These are phyloP conservation scores for Mycocentrospora acerina DNA, from an alignment of 2,329 filamentous ascomycete genomes.

Conservation along the genomic window DNA sequence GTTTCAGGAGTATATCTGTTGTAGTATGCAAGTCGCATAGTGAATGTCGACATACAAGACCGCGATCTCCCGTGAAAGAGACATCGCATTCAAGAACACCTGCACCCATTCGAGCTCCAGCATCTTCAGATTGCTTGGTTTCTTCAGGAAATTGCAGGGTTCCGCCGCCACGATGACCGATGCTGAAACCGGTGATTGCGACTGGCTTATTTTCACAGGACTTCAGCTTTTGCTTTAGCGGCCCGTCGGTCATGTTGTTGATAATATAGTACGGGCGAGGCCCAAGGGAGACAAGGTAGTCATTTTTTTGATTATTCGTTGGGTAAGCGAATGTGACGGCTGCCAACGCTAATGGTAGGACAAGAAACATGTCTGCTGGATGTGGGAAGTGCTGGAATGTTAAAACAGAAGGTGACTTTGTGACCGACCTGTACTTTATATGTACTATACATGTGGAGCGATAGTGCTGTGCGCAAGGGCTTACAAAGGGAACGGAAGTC, in stretches of 20 bases:
- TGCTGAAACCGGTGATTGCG: constrained; percentile 57
- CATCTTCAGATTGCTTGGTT: constrained; percentile 59
- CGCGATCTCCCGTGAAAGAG: constrained; percentile 63
- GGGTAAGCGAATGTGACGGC: constrained; percentile 12
- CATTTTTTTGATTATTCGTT: constrained; percentile 11
- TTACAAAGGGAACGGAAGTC: no score
- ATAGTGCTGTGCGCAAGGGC: background rate
- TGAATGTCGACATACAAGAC: constrained; percentile 68
- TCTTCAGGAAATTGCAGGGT: constrained; percentile 67
- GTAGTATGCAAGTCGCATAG: constrained; percentile 70
- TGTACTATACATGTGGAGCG: background rate
- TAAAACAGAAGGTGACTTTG: background rate
- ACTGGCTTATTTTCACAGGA: constrained; percentile 60
- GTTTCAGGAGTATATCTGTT: constrained; percentile 64
- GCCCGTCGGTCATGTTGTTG: constrained; percentile 61
- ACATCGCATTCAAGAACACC: constrained; percentile 70
- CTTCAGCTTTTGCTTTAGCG: constrained; percentile 61
- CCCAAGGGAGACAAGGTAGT: constrained; percentile 56
- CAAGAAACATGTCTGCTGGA: constrained; percentile 2
- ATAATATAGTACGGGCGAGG: constrained; percentile 66
- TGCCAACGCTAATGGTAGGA: constrained; percentile 10
- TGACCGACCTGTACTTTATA: constrained; percentile 6
- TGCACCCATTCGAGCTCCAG: constrained; percentile 67
- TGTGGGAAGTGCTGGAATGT: background rate
- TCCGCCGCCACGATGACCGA: constrained; percentile 62